Evolutionary conservation across 108 stramenopile species (phyloP), one percentile per base, ranked within the genome.

Genomic region (Nitzschia sp.): DNA sequence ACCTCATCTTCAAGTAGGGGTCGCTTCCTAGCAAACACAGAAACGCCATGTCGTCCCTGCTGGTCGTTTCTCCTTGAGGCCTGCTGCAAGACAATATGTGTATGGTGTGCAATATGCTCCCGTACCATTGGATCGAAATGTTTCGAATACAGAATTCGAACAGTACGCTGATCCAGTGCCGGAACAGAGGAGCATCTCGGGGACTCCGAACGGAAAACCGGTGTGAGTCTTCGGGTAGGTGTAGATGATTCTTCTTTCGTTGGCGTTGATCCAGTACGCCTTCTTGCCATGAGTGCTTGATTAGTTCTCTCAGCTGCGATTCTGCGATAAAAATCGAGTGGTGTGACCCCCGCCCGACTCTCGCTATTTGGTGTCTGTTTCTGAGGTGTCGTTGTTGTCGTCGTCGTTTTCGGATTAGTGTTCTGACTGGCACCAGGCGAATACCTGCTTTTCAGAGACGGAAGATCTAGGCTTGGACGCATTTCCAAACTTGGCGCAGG

Each of bases 1-100:
- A 67, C 17, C 45, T 75, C 73, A 15, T 61, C 32, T 4, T 75
- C 29, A 8, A 30, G 25, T 21, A 75, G 45, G 6, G 66, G 73
- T 25, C 66, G 57, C 28, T 54, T 68, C 32, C 73, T 47, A 16
- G 45, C 53, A n/a, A 75, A 26, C 27, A 73, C 28, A 21, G 56
- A 58, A 22, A 66, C 1, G 34, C 56, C 56, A 44, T 58, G 53
- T 16, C 13, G 1, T 8, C 8, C 36, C 17, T 9, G 13, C 50
- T 21, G 41, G 2, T 19, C 13, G 0, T 59, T 61, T 21, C 19
- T 36, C 15, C 33, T 16, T 2, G 13, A 8, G 8, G 31, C 17
- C 1, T 61, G 31, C 13, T 16, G 21, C 23, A 61, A 22, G 1
- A 38, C 11, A 8, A 19, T 45, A 21, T 1, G 11, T 6, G 35